phyloP scores from a whole-genome alignment of 257 asterid genomes.

The Solanum dulcamara region DNA sequence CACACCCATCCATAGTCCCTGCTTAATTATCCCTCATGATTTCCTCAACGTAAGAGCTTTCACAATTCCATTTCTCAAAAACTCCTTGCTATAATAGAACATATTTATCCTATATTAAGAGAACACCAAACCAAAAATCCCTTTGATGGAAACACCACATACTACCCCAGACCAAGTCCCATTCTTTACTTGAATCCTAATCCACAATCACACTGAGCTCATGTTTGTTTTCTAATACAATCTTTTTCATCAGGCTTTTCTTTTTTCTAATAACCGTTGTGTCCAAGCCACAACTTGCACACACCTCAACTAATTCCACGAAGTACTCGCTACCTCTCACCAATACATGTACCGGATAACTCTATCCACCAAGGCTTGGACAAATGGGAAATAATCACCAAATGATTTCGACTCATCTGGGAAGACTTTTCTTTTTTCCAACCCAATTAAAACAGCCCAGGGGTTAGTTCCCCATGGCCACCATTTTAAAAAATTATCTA shows the following conservation, averaged over 20 bases:
- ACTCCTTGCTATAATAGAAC: neutral
- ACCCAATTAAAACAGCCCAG: neutral
- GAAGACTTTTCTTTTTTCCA: neutral
- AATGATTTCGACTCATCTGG: neutral
- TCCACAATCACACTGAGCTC: neutral
- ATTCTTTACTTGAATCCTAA: neutral
- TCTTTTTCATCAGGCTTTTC: neutral
- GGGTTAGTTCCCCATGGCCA: neutral
- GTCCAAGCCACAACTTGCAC: neutral
- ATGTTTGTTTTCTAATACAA: neutral
- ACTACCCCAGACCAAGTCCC: neutral
- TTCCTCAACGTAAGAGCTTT: neutral
- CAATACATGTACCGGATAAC: neutral
- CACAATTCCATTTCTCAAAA: neutral
- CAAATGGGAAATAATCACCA: neutral
- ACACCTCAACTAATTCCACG: neutral
- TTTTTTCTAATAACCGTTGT: neutral
- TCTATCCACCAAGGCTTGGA: neutral
- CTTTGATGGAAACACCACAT: neutral
- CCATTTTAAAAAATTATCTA: neutral
- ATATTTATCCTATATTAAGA: neutral
- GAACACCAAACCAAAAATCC: neutral
- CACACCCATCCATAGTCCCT: neutral
- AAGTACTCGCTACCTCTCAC: neutral
- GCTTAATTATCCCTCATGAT: neutral